These are phyloP conservation scores for Polychaeton citri DNA, from an alignment of 2,329 filamentous ascomycete species.

Conservation along the genomic window DNA sequence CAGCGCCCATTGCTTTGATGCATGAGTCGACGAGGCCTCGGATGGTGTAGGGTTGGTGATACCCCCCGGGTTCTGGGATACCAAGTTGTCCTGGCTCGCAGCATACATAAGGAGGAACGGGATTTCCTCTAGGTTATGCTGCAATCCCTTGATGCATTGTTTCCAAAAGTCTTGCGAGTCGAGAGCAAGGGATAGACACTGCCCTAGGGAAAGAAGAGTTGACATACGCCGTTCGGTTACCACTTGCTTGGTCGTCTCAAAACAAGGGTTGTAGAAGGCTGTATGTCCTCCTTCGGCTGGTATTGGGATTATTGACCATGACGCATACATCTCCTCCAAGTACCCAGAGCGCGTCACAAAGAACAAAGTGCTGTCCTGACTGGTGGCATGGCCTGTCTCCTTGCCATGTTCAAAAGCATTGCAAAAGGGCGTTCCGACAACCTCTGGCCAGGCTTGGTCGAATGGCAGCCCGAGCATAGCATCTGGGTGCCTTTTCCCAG, in stretches of 20 bases:
- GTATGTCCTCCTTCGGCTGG: slow-evolving; percentile 8
- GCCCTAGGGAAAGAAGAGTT: slow-evolving; percentile 6
- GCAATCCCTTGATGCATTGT: slow-evolving; percentile 5
- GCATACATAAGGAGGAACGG: slow-evolving; percentile 10
- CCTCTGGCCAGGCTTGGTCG: slow-evolving; percentile 5
- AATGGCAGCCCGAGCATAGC: slow-evolving; percentile 6
- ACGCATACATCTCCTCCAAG: slow-evolving; percentile 12
- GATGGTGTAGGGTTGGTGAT: background rate
- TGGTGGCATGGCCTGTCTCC: slow-evolving; percentile 7
- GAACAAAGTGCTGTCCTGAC: slow-evolving; percentile 7
- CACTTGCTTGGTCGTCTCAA: slow-evolving; percentile 9
- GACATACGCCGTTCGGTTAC: slow-evolving; percentile 8
- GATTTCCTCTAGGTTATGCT: slow-evolving; percentile 7
- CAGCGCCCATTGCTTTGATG: slow-evolving; percentile 1
- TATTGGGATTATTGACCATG: slow-evolving; percentile 11
- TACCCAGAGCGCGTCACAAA: slow-evolving; percentile 7
- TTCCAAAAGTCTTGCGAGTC: slow-evolving; percentile 8
- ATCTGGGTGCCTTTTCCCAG: slow-evolving; percentile 15
- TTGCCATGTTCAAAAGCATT: slow-evolving; percentile 5
- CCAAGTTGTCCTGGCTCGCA: background rate
- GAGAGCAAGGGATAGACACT: slow-evolving; percentile 5
- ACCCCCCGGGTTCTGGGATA: background rate
- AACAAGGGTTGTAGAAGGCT: slow-evolving; percentile 12
- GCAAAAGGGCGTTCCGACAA: slow-evolving; percentile 1
- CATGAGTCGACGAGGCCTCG: background rate